Conservation (phyloP, 164 flowering plant species). For the Tetrastigma voinierianum region DNA sequence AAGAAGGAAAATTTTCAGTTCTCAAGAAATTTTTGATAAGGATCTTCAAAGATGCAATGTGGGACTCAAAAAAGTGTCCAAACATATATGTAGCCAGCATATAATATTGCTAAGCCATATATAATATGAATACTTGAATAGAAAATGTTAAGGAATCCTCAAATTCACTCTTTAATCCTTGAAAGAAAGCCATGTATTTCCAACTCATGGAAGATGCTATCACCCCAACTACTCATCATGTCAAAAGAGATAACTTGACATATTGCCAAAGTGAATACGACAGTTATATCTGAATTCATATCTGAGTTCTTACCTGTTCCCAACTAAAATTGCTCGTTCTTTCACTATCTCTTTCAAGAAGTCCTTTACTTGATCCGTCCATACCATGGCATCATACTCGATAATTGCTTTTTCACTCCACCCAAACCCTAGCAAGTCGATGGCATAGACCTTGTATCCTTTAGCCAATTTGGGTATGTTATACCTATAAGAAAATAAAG, state of each 20-base stretch:
- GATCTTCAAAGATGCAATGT: too few species aligned
- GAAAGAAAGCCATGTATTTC: not conserved
- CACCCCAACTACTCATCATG: not conserved
- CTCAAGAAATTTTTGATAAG: too few species aligned
- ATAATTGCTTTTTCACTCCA: constrained; percentile 96
- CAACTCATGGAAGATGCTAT: not conserved
- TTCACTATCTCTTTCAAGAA: constrained; percentile 86
- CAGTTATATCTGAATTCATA: too few species aligned
- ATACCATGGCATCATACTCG: constrained; percentile 86
- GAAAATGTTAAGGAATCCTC: not conserved
- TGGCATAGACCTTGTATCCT: constrained; percentile 82
- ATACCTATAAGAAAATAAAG: constrained; percentile 46
- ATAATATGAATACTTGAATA: too few species aligned
- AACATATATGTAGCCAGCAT: too few species aligned
- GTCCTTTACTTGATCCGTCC: constrained; percentile 94
- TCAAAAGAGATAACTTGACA: too few species aligned
- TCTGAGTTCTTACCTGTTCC: constrained; percentile 67
- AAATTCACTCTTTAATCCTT: not conserved
- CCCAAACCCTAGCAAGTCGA: constrained; percentile 94
- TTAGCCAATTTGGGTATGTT: constrained; percentile 93
- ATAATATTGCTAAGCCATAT: too few species aligned
- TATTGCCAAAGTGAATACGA: not conserved
- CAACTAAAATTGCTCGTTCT: constrained; percentile 85
- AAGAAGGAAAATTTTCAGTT: too few species aligned
- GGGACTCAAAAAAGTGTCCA: too few species aligned